These are phyloP conservation scores for Moniliophthora roreri DNA, from an alignment of 1,284 basidiomycete species.

Conservation along the genomic window DNA sequence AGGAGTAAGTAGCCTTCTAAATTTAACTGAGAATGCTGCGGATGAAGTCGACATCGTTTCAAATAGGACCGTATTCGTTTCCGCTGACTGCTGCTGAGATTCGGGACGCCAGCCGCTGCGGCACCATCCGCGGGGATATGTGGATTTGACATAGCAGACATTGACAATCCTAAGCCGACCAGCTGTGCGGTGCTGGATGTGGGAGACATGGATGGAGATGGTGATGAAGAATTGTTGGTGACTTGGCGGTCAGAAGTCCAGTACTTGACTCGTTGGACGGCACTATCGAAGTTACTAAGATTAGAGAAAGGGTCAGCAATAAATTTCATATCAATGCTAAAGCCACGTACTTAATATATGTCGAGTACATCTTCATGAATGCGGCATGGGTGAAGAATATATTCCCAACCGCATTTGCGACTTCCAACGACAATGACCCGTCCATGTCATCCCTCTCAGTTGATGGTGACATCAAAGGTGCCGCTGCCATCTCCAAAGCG, in stretches of 20 bases:
- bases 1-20: slow-evolving; percentile 93
- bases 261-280: slow-evolving; percentile 80
- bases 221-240: slow-evolving; percentile 32
- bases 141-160: slow-evolving; percentile 56
- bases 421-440: slow-evolving; percentile 70
- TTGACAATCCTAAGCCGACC: slow-evolving; percentile 58
- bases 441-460: slow-evolving; percentile 60
- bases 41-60: slow-evolving; percentile 83
- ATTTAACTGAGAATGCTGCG: slow-evolving; percentile 94
- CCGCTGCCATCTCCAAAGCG: slow-evolving; percentile 76
- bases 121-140: slow-evolving; percentile 39
- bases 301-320: slow-evolving; percentile 11
- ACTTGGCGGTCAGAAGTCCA: slow-evolving; percentile 69
- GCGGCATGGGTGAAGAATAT: slow-evolving; percentile 92
- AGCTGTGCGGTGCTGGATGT: slow-evolving; percentile 62
- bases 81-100: slow-evolving; percentile 70
- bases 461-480: slow-evolving; percentile 57
- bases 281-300: slow-evolving; percentile 86
- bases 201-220: slow-evolving; percentile 52
- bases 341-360: slow-evolving; percentile 86
- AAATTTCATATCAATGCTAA: not conserved
- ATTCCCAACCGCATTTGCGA: slow-evolving; percentile 83
- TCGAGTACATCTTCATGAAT: slow-evolving; percentile 97
- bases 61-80: slow-evolving; percentile 87
- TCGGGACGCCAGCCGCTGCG: slow-evolving; percentile 39